Conservation (phyloP, 306 rosid genomes). For the Acacia acuminata region DNA sequence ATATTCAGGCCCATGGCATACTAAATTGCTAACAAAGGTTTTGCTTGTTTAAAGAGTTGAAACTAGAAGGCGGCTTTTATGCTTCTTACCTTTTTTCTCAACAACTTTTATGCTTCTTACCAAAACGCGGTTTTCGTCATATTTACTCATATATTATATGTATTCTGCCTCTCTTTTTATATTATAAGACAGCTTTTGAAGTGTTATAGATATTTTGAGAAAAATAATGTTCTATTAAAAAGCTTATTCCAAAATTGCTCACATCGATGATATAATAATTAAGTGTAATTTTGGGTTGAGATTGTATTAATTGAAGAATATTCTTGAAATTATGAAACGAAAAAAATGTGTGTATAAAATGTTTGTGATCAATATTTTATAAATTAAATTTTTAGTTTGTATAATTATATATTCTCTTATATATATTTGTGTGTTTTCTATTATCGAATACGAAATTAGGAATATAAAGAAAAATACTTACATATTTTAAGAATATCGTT, state of each 20-base stretch:
- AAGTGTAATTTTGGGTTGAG: too few relatives aligned
- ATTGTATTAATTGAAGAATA: background rate
- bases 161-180: too few relatives aligned
- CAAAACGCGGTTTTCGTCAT: slow-evolving; percentile 67
- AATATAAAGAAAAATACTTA: too few relatives aligned
- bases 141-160: slow-evolving; percentile 7
- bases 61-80: slow-evolving; percentile 27
- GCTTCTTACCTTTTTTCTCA: slow-evolving; percentile 35
- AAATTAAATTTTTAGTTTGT: background rate
- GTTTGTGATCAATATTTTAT: background rate
- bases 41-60: background rate
- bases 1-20: too few relatives aligned
- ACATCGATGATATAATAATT: too few relatives aligned
- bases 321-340: background rate
- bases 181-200: background rate
- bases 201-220: background rate
- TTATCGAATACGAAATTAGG: background rate
- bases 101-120: slow-evolving; percentile 30
- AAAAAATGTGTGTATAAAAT: background rate
- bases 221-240: background rate
- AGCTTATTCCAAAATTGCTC: background rate
- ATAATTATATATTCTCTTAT: background rate
- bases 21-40: background rate
- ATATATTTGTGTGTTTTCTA: too few relatives aligned
- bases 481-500: too few relatives aligned